A percentile compares a stretch with the other conserved stretches of the same genome.
phyloP scores from a whole-genome alignment of 352 stramenopile genomes.

The Phytophthora megakarya region DNA sequence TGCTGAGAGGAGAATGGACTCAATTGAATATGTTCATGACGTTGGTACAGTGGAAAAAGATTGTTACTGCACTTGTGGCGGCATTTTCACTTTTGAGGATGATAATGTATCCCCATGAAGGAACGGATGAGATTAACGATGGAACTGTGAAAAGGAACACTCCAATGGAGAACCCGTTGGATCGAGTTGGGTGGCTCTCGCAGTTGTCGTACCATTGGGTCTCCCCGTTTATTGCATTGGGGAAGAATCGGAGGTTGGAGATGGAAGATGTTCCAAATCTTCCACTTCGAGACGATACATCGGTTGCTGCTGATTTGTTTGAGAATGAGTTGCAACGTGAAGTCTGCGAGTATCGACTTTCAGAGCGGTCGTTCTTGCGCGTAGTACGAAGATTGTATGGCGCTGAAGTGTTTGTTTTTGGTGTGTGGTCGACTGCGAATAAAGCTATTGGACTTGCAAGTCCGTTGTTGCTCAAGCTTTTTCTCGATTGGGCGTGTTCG shows the following conservation, averaged over 20 bases:
- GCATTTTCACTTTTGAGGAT: constrained; percentile 21
- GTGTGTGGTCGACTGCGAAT: constrained; percentile 71
- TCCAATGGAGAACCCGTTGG: constrained; percentile 46
- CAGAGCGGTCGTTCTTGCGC: constrained; percentile 53
- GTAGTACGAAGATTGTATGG: constrained; percentile 61
- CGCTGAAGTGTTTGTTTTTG: constrained; percentile 59
- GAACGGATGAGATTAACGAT: not conserved
- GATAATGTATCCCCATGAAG: not conserved
- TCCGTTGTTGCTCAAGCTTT: constrained; percentile 80
- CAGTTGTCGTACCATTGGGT: constrained; percentile 76
- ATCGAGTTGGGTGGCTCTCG: constrained; percentile 57
- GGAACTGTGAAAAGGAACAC: not conserved
- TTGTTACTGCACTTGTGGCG: not conserved
- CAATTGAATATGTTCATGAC: not conserved
- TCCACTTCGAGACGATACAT: constrained; percentile 52
- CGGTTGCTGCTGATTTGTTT: constrained; percentile 49
- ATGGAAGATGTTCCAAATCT: constrained; percentile 63
- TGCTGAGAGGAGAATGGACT: not conserved
- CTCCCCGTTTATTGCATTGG: constrained; percentile 62
- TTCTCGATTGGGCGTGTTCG: constrained; percentile 73
- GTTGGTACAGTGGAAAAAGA: constrained; percentile 22
- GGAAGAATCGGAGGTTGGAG: constrained; percentile 59
- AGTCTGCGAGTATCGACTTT: constrained; percentile 33
- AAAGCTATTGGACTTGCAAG: constrained; percentile 71
- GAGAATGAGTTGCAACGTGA: constrained; percentile 47